phyloP scores from a whole-genome alignment of 176 grass and related monocot genomes.

The Phyllostachys edulis region DNA sequence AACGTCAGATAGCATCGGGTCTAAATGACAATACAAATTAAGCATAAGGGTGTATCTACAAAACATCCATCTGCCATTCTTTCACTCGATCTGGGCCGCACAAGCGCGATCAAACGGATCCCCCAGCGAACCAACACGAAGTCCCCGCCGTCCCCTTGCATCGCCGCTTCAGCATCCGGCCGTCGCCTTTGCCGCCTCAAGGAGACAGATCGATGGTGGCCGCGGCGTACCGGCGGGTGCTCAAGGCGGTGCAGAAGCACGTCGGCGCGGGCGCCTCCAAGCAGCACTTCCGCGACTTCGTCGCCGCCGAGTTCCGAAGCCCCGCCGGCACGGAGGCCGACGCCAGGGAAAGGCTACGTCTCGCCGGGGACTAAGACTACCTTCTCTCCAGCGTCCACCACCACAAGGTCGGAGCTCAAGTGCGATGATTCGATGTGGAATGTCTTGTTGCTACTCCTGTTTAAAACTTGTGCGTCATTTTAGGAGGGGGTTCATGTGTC shows the following conservation, averaged over 20 bases:
- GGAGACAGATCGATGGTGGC: conserved; percentile 25
- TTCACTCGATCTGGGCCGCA: background rate
- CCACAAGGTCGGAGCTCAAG: conserved; percentile 45
- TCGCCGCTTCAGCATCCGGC: background rate
- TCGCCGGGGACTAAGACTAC: conserved; percentile 56
- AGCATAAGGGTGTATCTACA: background rate
- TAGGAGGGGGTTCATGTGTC: background rate
- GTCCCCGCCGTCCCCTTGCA: background rate
- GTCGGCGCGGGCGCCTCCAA: conserved; percentile 39
- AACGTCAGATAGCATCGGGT: background rate
- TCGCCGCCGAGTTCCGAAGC: conserved; percentile 54
- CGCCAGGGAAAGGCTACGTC: conserved; percentile 42
- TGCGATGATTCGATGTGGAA: too few relatives aligned
- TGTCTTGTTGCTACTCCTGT: background rate
- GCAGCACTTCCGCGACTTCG: conserved; percentile 59
- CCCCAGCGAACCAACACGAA: background rate
- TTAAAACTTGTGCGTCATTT: background rate
- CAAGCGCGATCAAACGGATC: conserved; percentile 3
- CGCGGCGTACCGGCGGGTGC: conserved; percentile 46
- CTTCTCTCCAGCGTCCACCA: conserved; percentile 65
- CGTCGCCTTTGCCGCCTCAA: background rate
- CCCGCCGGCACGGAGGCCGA: conserved; percentile 34
- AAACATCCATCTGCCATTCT: background rate
- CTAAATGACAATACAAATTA: background rate
- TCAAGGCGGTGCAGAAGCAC: conserved; percentile 64